These are phyloP conservation scores for Geranomyces michiganensis DNA, from an alignment of 192 early-diverging fungal species.

Conservation along the genomic window DNA sequence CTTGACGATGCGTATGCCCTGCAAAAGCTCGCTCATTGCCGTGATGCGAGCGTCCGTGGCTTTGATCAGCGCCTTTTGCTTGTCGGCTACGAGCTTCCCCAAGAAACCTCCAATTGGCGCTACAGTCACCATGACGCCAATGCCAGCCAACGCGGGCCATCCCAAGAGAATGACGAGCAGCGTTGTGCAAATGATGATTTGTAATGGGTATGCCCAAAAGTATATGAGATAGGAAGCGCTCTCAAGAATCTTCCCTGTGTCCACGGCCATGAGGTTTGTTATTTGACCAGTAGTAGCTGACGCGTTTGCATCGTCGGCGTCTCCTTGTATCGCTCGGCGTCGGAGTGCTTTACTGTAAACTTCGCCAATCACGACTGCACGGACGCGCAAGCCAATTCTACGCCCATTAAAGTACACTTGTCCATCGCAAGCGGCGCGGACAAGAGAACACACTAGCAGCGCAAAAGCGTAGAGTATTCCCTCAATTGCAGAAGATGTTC, in stretches of 20 bases:
- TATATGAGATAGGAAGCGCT: slow-evolving; percentile 36
- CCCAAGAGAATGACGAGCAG: slow-evolving; percentile 81
- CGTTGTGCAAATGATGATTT: slow-evolving; percentile 60
- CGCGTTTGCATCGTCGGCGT: slow-evolving; percentile 35
- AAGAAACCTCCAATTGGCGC: slow-evolving; percentile 35
- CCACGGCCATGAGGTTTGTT: slow-evolving; percentile 41
- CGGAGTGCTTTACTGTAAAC: slow-evolving; percentile 52
- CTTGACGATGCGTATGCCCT: slow-evolving; percentile 95
- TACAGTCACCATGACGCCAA: slow-evolving; percentile 62
- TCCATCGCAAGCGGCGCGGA: slow-evolving; percentile 40
- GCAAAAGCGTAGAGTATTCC: slow-evolving; percentile 38
- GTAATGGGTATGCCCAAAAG: slow-evolving; percentile 20
- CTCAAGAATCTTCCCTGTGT: slow-evolving; percentile 42
- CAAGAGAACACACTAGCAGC: slow-evolving; percentile 36
- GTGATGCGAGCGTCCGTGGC: slow-evolving; percentile 77
- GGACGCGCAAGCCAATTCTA: slow-evolving; percentile 35
- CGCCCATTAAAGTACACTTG: slow-evolving; percentile 54
- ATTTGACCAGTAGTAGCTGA: slow-evolving; percentile 41
- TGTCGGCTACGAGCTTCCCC: slow-evolving; percentile 35
- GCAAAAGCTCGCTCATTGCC: slow-evolving; percentile 84
- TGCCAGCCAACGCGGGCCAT: slow-evolving; percentile 77
- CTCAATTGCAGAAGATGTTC: slow-evolving; percentile 11
- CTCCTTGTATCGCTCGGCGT: slow-evolving; percentile 13
- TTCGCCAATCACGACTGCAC: slow-evolving; percentile 47
- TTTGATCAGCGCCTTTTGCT: slow-evolving; percentile 64